Evolutionary conservation across 2,329 filamentous ascomycete genomes (phyloP).

Genomic region (Pseudogymnoascus sp.): DNA sequence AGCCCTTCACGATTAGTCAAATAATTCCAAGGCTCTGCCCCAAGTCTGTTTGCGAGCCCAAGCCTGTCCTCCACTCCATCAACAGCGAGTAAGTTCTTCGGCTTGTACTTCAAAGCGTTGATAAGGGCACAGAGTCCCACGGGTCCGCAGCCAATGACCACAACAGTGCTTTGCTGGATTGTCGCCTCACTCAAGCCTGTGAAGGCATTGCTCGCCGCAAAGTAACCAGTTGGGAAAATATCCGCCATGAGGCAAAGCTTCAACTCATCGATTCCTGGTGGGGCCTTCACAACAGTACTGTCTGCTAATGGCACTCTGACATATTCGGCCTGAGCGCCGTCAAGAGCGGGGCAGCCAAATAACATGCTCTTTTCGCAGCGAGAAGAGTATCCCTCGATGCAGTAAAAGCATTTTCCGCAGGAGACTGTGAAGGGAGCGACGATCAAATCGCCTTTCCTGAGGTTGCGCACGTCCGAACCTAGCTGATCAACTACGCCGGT

Average conservation of each 20-base stretch:
- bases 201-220: constrained; percentile 65
- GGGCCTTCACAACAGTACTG: constrained; percentile 65
- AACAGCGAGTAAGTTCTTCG: constrained; percentile 41
- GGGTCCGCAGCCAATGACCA: constrained; percentile 45
- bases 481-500: constrained; percentile 63
- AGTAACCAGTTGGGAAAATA: constrained; percentile 48
- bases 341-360: constrained; percentile 56
- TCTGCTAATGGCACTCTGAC: constrained; percentile 73
- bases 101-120: constrained; percentile 45
- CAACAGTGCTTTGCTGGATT: constrained; percentile 37
- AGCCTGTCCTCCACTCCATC: constrained; percentile 43
- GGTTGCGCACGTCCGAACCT: constrained; percentile 50
- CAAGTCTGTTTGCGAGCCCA: constrained; percentile 37
- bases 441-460: constrained; percentile 50
- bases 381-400: constrained; percentile 40
- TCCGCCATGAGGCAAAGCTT: constrained; percentile 53
- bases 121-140: constrained; percentile 45
- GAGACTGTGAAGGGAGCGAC: constrained; percentile 42
- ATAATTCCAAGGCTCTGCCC: constrained; percentile 38
- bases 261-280: constrained; percentile 55
- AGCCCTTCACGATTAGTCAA: constrained; percentile 28
- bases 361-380: constrained; percentile 33
- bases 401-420: constrained; percentile 43
- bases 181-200: neutral
- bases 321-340: constrained; percentile 73